Base-by-base conservation (phyloP, 2,329 filamentous ascomycete species). In the Talaromyces sp. region DNA sequence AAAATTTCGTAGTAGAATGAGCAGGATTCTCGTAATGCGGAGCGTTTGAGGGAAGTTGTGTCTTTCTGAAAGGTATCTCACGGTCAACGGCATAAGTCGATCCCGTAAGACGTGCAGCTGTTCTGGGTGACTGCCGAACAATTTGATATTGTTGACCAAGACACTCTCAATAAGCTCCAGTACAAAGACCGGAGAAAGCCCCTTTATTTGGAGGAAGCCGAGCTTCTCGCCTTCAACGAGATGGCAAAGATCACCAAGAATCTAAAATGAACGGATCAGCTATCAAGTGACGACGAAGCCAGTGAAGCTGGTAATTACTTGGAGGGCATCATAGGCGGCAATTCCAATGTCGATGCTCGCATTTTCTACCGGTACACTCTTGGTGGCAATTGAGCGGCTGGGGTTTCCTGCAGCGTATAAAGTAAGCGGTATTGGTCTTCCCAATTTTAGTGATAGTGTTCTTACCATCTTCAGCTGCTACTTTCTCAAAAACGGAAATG, bases 141-240 rank as follows among this genome's bases (percentile, higher is more conserved):
- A 85, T 56, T 82, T 81, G n/a, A 88, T 85, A 78, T 97, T 91
- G 67, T 93, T 96, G 26, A 89, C 88, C 62, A 99, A 79, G 57
- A 96, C 87, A 0, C 91, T 93, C 75, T 97, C 93, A 67, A 99
- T 91, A 58, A 98, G 82, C 71, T 99, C 95, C 1, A 99, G 78
- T 6, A 92, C 90, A 67, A 96, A 95, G 0, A 90, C 89, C 67
- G 91, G 87, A 0, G 91, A 87, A 10, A 98, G 81, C 3, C 86
- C 85, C 13, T 89, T 87, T 68, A 95, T 90, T 32, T 87, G 86
- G 43, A 99, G 82, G 69, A 93, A 96, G 64, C 91, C 86, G 4
- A 93, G 87, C 46, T 88, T 87, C 67, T 95, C 89, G 35, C 90
- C 90, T 72, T 96, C 91, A 0, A 92, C 90, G 67, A 96, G 81